phyloP scores from a whole-genome alignment of 2,329 filamentous ascomycete genomes.

The Cladophialophora yegresii region DNA sequence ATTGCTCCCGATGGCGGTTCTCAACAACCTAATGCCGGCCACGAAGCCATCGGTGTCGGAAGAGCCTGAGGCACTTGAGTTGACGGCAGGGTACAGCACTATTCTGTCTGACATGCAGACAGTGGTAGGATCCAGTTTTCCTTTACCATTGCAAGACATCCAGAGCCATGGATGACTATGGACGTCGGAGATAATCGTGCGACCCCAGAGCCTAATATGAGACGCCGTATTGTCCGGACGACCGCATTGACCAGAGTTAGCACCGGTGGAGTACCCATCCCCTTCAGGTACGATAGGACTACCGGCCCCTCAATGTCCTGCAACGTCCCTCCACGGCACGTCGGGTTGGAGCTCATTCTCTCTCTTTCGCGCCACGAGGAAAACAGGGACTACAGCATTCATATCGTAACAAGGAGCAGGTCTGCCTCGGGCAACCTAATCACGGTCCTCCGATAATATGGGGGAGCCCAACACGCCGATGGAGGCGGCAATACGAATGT shows the following conservation, averaged over 20 bases:
- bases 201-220: not conserved
- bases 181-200: not conserved
- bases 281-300: not conserved
- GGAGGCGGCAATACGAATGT: too few relatives aligned
- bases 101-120: conserved; percentile 2
- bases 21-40: conserved; percentile 15
- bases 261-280: too few relatives aligned
- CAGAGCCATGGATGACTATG: not conserved
- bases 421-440: not conserved
- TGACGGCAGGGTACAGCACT: not conserved
- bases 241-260: not conserved
- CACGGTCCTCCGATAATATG: too few relatives aligned
- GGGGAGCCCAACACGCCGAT: too few relatives aligned
- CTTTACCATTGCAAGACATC: not conserved
- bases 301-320: not conserved
- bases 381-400: not conserved
- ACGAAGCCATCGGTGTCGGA: not conserved
- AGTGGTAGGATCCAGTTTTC: not conserved
- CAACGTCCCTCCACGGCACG: too few relatives aligned
- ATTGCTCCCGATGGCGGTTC: conserved; percentile 20
- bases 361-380: not conserved
- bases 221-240: not conserved
- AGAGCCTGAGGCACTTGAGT: not conserved
- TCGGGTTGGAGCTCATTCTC: not conserved
- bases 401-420: not conserved